These are phyloP conservation scores for Blastobotrys capitulatus DNA, from an alignment of 1,139 yeast species.

Conservation along the genomic window DNA sequence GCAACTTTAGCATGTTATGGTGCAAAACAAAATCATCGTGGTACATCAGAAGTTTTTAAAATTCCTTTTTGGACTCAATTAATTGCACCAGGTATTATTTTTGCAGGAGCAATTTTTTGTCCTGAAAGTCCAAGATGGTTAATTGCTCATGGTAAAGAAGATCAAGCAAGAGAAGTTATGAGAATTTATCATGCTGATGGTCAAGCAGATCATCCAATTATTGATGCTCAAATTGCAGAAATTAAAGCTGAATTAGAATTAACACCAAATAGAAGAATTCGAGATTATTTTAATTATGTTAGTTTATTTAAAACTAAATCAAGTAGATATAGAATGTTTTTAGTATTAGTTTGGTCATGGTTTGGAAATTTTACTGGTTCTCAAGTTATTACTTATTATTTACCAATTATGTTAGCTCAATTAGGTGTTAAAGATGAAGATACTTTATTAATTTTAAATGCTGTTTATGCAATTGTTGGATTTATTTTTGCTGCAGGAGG, in stretches of 20 bases:
- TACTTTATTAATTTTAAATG: conserved; percentile 16
- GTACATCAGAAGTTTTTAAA: conserved; percentile 37
- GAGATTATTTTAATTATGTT: conserved; percentile 14
- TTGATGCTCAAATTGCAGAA: conserved; percentile 14
- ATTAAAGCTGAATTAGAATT: conserved; percentile 13
- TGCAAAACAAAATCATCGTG: conserved; percentile 13
- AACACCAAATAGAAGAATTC: conserved; percentile 10
- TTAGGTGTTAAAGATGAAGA: conserved; percentile 13
- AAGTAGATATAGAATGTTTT: conserved; percentile 13
- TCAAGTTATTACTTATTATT: conserved; percentile 14
- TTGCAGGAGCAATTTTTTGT: conserved; percentile 49
- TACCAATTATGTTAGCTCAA: conserved; percentile 14
- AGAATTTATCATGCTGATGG: conserved; percentile 21
- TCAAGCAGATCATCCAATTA: conserved; percentile 14
- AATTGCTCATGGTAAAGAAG: conserved; percentile 43
- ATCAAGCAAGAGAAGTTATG: conserved; percentile 38
- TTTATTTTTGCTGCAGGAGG: conserved; percentile 18
- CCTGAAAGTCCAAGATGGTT: conserved; percentile 70
- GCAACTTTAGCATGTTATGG: conserved; percentile 34
- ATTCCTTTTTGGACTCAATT: conserved; percentile 45
- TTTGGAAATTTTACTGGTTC: conserved; percentile 17
- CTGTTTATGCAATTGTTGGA: conserved; percentile 17
- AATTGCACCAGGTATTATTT: conserved; percentile 41
- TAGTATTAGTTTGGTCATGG: conserved; percentile 15
- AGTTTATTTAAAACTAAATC: conserved; percentile 13